Evolutionary conservation across 2,329 filamentous ascomycete species (phyloP), one percentile per base, ranked within the genome.

Genomic region (Pseudogymnoascus sp.): DNA sequence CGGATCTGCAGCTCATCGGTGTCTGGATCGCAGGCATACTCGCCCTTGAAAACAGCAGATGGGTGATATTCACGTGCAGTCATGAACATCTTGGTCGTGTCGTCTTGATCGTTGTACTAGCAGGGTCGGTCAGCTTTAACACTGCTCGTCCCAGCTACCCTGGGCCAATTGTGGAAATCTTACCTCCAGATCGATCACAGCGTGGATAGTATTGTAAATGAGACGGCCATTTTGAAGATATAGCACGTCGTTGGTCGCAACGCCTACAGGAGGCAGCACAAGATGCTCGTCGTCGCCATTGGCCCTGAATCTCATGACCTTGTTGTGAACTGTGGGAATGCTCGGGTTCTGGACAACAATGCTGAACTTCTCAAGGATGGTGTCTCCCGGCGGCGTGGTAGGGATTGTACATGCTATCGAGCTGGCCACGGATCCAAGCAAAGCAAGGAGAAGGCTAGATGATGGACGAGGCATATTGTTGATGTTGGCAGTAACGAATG

Each of bases 1-100:
- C 78, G 71, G 11, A 72, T 70, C 69, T 79, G 77, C 4, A 78
- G 63, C 3, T 66, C 72, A 44, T 78, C 76, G 10, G 75, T 78
- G 44, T 76, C 75, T 1, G 75, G 74, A 64, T 79, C 74, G 67
- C 78, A 79, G 31, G 73, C 75, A 64, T 78, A 78, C 5, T 69
- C 69, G n/a, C 75, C 73, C 40, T 76, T 69, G 62, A 77, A 79
- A 62, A 76, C 67, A 18, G 77, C 78, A 11, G 73, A 71, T 1
- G 78, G 77, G 28, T 60, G 28, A 62, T 79, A 77, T 6, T 73
- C 73, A 1, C 78, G 76, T 28, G 78, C 73, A 2, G 78, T 79
- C 75, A 79, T 78, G 70, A 80, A 80, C 67, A 79, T 73, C 69
- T 80, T 80, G 42, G 78, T 80, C 2, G 78, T 80, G 66, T 80